Conservation (phyloP, 331 rosid genomes). For the Malus hybrid region DNA sequence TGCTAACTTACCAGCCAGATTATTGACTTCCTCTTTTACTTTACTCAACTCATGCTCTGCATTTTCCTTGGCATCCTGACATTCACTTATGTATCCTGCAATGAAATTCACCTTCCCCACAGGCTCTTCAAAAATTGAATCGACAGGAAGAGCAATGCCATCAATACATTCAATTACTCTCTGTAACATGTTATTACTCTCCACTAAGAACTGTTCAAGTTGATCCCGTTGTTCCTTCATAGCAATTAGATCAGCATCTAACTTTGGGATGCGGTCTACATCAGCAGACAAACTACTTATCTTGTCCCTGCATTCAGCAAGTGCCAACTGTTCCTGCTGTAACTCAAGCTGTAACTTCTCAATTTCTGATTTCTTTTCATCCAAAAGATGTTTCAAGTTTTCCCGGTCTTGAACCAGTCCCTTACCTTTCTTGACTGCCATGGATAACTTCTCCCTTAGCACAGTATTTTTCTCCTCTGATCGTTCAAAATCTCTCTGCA, state of each 20-base stretch:
- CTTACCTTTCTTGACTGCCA: slow-evolving; percentile 99
- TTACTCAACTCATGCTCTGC: slow-evolving; percentile 52
- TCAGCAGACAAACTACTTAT: slow-evolving; percentile 51
- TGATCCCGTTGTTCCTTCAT: slow-evolving; percentile 55
- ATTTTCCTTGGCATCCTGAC: slow-evolving; percentile 50
- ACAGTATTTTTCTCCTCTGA: slow-evolving; percentile 69
- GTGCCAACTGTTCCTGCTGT: slow-evolving; percentile 54
- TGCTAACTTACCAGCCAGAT: slow-evolving; percentile 43
- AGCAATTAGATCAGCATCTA: slow-evolving; percentile 65
- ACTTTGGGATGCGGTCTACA: slow-evolving; percentile 50
- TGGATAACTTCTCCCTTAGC: slow-evolving; percentile 87
- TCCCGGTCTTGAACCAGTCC: slow-evolving; percentile 97
- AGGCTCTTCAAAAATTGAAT: slow-evolving; percentile 64
- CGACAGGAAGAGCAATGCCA: slow-evolving; percentile 55
- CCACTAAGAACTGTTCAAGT: slow-evolving; percentile 60
- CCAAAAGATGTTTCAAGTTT: slow-evolving; percentile 61
- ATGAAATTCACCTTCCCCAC: slow-evolving; percentile 69
- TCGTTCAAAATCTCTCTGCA: slow-evolving; percentile 63
- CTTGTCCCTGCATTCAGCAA: slow-evolving; percentile 51
- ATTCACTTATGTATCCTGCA: slow-evolving; percentile 51
- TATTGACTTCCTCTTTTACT: slow-evolving; percentile 40
- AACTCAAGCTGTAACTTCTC: slow-evolving; percentile 58
- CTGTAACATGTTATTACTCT: slow-evolving; percentile 68
- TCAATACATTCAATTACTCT: slow-evolving; percentile 64
- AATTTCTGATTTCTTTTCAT: slow-evolving; percentile 70